Base-by-base conservation (phyloP, 208 protist species). In the Leishmania guyanensis region DNA sequence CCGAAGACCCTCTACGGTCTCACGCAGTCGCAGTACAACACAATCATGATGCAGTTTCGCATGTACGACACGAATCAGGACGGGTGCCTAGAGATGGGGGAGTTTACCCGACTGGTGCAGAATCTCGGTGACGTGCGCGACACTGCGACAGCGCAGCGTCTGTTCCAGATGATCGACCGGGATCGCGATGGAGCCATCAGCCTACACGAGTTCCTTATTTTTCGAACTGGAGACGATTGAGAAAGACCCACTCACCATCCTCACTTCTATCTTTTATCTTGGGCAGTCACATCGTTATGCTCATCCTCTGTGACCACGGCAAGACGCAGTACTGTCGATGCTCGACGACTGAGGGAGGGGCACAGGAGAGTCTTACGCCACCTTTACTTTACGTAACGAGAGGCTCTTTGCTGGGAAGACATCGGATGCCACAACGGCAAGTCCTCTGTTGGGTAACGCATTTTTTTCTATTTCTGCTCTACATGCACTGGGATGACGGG, bases 21-120 rank as follows among this genome's bases (percentile, higher is more conserved):
- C 12, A 91, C 89, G 33, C 92, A 96, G 76, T 66, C 87, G 20
- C 88, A 97, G 77, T 97, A 97, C 88, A 93, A 95, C 79, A 92
- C 89, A 26, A 88, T 96, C 48, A 94, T 97, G 92, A 94, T 97
- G 88, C 92, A 97, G 79, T 96, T 96, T 76, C 92, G 89, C 80
- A 81, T 77, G 33, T 95, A 94, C 86, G 91, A 96, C 81, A 81
- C 36, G 54, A 89, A 96, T 62, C 87, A 94, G 54, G 90, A 95
- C 78, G 94, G 94, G 16, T 78, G 84, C 36, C 74, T 96, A 4
- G 83, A 89, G 39, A 72, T 88, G 68, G 75, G 93, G 33, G 92
- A 96, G 66, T 95, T 97, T 77, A 78, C 81, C 0, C 81, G 81
- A 5, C 81, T 97, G 17, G 89, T 89, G 54, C 26, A 91, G 71